Base-by-base conservation (phyloP, 495 filamentous ascomycete species). In the Aspergillus hancockii region DNA sequence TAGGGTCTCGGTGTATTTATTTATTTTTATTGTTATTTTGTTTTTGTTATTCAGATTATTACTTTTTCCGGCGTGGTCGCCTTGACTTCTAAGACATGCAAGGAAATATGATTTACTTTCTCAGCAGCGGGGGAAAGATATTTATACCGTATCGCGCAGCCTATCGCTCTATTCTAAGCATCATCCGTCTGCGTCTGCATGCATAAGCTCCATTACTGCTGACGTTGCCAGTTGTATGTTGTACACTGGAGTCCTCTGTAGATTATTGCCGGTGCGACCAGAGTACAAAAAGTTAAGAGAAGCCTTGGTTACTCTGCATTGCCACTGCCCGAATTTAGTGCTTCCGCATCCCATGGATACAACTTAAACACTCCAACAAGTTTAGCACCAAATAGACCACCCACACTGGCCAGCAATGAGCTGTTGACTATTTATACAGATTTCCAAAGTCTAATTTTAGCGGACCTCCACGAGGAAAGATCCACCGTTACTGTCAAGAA, bases 21-120 rank as follows among this genome's bases (percentile, higher is more conserved):
- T 49, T 45, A n/a, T 28, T 12, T 13, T 14, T 21, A 8, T 43
- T 30, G 12, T 57, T 58, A 43, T 52, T 46, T 56, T 50, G 30
- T 63, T 49, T 34, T 50, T 55, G 57, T 28, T 32, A 25, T 55
- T n/a, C n/a, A n/a, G n/a, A n/a, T n/a, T n/a, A n/a, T n/a, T 38
- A 50, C 43, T 45, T 57, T 47, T 22, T 47, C 19, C 21, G 12
- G 43, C 25, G 25, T 7, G 25, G 5, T 23, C 6, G 21, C 43
- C 18, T 8, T 22, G 8, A 47, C 8, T 19, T 47, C 43, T 12
- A 8, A 23, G 8, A 47, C 43, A 47, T 47, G 21, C 43, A 47
- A 47, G 21, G 43, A 47, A 7, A n/a, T 6, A 47, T 10, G 36
- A n/a, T 40, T n/a, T 40, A 13, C 36, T 40, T 40, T 40, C 12